phyloP scores from a whole-genome alignment of 768 basidiomycete genomes.

The Leccinum sublutescens region DNA sequence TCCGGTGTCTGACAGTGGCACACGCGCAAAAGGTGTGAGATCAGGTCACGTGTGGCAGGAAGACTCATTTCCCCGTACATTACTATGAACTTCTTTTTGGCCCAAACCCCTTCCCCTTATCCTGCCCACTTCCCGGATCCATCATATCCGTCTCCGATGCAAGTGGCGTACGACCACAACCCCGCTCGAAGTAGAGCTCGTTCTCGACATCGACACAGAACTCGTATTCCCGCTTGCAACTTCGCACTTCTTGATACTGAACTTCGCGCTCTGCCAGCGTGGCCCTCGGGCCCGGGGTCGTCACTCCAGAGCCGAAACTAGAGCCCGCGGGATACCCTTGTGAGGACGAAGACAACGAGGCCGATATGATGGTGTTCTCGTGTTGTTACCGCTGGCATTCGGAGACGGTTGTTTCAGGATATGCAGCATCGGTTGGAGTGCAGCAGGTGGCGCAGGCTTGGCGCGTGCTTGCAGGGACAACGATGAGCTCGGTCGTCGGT shows the following conservation, averaged over 20 bases:
- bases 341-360: constrained; percentile 18
- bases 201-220: constrained; percentile 26
- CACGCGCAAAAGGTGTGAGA: background rate
- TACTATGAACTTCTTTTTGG: no score
- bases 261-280: constrained; percentile 65
- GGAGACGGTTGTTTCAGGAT: constrained; percentile 65
- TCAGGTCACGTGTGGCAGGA: background rate
- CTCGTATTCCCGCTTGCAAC: constrained; percentile 42
- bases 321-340: constrained; percentile 8
- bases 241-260: constrained; percentile 69
- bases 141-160: constrained; percentile 5
- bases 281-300: constrained; percentile 24
- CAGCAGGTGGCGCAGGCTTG: constrained; percentile 50
- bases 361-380: background rate
- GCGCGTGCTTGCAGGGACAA: constrained; percentile 39
- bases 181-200: constrained; percentile 1
- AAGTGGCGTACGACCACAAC: constrained; percentile 31
- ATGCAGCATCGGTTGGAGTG: constrained; percentile 60
- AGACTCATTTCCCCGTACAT: no score
- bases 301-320: background rate
- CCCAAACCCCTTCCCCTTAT: no score
- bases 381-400: background rate
- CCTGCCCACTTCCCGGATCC: no score
- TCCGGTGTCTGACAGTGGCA: background rate
- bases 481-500: constrained; percentile 67